These are phyloP conservation scores for Aspergillus clavatus DNA, from an alignment of 2,329 filamentous ascomycete genomes.

Conservation along the genomic window DNA sequence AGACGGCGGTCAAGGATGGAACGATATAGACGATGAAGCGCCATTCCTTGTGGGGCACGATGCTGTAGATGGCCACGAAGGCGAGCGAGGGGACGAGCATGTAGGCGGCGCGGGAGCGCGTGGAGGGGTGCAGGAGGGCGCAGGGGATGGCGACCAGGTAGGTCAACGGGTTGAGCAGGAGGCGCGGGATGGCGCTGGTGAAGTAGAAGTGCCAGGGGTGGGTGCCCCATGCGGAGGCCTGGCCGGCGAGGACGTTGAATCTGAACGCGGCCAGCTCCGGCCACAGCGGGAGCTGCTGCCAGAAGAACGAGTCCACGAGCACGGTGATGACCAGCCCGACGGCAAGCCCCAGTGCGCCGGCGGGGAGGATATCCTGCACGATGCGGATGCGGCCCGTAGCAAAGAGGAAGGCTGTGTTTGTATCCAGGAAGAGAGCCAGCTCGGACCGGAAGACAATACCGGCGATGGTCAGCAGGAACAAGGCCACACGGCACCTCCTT, in stretches of 20 bases:
- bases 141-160: constrained; percentile 50
- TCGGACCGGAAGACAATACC: constrained; percentile 87
- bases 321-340: constrained; percentile 66
- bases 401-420: constrained; percentile 63
- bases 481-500: constrained; percentile 56
- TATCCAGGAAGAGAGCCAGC: constrained; percentile 71
- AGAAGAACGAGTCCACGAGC: constrained; percentile 85
- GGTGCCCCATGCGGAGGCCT: constrained; percentile 81
- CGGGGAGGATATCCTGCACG: constrained; percentile 53
- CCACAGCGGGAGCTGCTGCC: constrained; percentile 76
- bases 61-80: constrained; percentile 76
- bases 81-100: constrained; percentile 61
- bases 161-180: constrained; percentile 74
- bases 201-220: constrained; percentile 87
- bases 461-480: constrained; percentile 72
- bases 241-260: constrained; percentile 82
- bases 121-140: constrained; percentile 50
- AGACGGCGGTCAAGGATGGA: constrained; percentile 72
- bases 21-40: constrained; percentile 89
- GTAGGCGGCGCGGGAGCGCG: constrained; percentile 48
- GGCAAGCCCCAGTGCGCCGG: constrained; percentile 61
- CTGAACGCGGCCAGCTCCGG: constrained; percentile 85
- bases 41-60: constrained; percentile 92
- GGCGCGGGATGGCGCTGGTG: constrained; percentile 69
- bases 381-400: constrained; percentile 51